phyloP scores from a whole-genome alignment of 164 flowering plant genomes.

The Echeveria elegans region DNA sequence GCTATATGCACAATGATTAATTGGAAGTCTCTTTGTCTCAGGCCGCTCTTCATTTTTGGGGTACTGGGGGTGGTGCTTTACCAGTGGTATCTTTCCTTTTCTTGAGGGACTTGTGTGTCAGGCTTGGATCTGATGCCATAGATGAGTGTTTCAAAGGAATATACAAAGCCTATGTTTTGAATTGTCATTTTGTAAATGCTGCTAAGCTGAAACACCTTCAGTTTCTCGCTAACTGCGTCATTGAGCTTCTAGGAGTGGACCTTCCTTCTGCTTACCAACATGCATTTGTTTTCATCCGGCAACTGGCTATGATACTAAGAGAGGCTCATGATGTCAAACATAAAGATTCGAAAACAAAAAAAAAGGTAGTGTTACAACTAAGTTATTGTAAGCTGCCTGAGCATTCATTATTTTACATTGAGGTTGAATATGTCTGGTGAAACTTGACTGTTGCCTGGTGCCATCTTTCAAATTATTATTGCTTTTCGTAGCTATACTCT shows the following conservation, averaged over 20 bases:
- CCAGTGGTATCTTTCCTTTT: conserved; percentile 77
- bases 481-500: background rate
- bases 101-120: conserved; percentile 69
- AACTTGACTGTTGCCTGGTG: background rate
- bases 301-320: conserved; percentile 73
- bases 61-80: conserved; percentile 86
- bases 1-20: background rate
- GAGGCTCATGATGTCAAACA: conserved; percentile 64
- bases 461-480: background rate
- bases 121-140: conserved; percentile 77
- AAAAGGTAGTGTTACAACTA: background rate
- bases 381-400: conserved; percentile 1
- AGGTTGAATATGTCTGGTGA: background rate
- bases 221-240: conserved; percentile 71
- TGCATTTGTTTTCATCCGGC: conserved; percentile 81
- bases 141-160: conserved; percentile 84
- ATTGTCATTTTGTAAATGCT: conserved; percentile 71
- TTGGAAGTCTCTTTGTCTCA: conserved; percentile 18
- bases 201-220: conserved; percentile 70
- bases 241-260: conserved; percentile 70
- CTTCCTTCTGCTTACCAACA: conserved; percentile 78
- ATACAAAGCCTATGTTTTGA: conserved; percentile 85
- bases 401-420: background rate
- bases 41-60: conserved; percentile 92
- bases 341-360: conserved; percentile 33